Evolutionary conservation across 163 green algal species (phyloP), one percentile per base, ranked within the genome.

Genomic region (Prototheca stagnorum): DNA sequence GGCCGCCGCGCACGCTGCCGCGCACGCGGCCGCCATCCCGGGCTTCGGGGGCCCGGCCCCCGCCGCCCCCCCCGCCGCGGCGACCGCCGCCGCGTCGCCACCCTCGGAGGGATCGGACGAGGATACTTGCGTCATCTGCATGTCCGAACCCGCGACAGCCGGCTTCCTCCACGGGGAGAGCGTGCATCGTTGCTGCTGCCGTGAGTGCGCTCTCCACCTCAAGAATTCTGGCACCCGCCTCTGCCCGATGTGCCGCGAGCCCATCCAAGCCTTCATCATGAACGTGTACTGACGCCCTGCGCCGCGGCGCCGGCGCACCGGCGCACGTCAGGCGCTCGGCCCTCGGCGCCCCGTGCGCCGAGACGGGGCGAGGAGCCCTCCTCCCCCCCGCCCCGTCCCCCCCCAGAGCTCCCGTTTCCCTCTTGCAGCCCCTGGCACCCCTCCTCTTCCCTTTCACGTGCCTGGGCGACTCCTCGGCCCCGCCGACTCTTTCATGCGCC

Each of bases 101-200:
- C 36, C 42, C 31, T 20, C 11, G 54, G 36, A 7, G 6, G 22
- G 11, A 27, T 5, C n/a, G 36, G 24, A 62, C 31, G 56, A 59
- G 22, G 28, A 29, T 19, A 34, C 28, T 3, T 66, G 57, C 11
- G 44, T 58, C 0, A 31, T 66, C 34, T 66, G 57, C 52, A 31
- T 66, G 52, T 44, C 56, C 28, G 46, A 24, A 3, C 26, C 40
- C 9, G 51, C 59, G 23, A 57, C 39, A 7, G 44, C 54, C 23
- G 59, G 59, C 23, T 59, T 67, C 34, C 48, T 67, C 28, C 59
- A 67, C 35, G 55, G 43, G 7, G 53, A 58, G n/a, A 54, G 43
- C 24, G 49, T 62, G 47, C 54, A 62, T 54, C 57, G 58, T 36
- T 70, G 61, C 61, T 51, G 60, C 50, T 70, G 61, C 61, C 37